These are phyloP conservation scores for Apiosordaria backusii DNA, from an alignment of 495 filamentous ascomycete genomes.

Conservation along the genomic window DNA sequence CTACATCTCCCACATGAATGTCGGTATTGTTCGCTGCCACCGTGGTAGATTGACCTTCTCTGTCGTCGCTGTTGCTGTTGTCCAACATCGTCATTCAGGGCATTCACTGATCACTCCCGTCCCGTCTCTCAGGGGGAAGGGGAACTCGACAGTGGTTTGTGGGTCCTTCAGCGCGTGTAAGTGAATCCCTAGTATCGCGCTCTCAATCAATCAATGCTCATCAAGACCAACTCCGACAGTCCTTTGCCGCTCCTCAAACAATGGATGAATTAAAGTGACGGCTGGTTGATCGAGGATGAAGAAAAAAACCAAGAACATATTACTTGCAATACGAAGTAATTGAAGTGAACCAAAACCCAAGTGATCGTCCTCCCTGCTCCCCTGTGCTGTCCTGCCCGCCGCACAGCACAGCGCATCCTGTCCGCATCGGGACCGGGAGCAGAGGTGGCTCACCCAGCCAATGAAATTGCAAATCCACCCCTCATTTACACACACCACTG, in stretches of 20 bases:
- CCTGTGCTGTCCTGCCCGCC: too few relatives aligned
- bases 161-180: background rate
- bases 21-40: background rate
- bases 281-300: background rate
- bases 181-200: too few relatives aligned
- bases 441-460: background rate
- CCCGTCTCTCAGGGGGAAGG: too few relatives aligned
- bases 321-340: too few relatives aligned
- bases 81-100: background rate
- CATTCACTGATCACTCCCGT: background rate
- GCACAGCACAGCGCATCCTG: background rate
- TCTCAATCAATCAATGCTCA: background rate
- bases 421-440: background rate
- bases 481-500: constrained; percentile 1
- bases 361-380: constrained; percentile 1
- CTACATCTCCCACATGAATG: too few relatives aligned
- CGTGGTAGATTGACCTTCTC: background rate
- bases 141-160: background rate
- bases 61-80: background rate
- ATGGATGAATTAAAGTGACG: background rate
- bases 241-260: too few relatives aligned
- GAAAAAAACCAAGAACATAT: background rate
- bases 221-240: too few relatives aligned
- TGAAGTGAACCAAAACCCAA: too few relatives aligned
- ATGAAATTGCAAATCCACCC: background rate